Base-by-base conservation (phyloP, 345 rosid genomes). In the Raphanus sativus region DNA sequence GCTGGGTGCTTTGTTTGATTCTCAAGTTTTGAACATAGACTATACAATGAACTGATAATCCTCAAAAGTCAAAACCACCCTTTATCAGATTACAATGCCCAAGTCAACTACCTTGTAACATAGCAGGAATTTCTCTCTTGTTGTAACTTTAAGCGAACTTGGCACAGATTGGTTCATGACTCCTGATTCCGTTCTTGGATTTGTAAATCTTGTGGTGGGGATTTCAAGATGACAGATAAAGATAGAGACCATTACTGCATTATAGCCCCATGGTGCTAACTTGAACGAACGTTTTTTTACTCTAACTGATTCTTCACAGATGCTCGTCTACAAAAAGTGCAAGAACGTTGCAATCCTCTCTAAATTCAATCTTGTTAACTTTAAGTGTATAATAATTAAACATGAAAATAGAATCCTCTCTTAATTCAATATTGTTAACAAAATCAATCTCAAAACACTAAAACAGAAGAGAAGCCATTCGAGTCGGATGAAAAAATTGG, bases 251-350 rank as follows among this genome's bases (percentile, higher is more conserved):
- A 6, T 2, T 11, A 40, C 13, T 40, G 13, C 13, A 9, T 45
- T 48, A 48, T 50, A 50, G 3, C 8, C 55, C 21, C 21, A 50
- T 50, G 55, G 21, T 50, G 21, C 17, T 50, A n/a, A 50, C 21
- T 50, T 50, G 55, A 16, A n/a, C 55, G 55, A 42, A 50, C 8
- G 17, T 5, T 8, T 50, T 50, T n/a, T 50, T 21, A 50, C 17
- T 0, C 87, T 87, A 0, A 90, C 92, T 4, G 95, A 90, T 70
- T 89, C 86, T 9, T 90, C 95, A 6, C 86, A 90, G 13, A 87
- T 89, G 90, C 95, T 86, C 17, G 76, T 90, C 8, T 90, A 93
- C 76, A 86, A 72, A 65, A 89, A 76, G 9, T 92, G 95, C 75
- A 72, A 87, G 67, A 87, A 67, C 11, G 73, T 74, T 4, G 91